A percentile compares a stretch with the other conserved stretches of the same genome.
phyloP scores from a whole-genome alignment of 1,284 basidiomycete genomes.

The Ganoderma multipileum region DNA sequence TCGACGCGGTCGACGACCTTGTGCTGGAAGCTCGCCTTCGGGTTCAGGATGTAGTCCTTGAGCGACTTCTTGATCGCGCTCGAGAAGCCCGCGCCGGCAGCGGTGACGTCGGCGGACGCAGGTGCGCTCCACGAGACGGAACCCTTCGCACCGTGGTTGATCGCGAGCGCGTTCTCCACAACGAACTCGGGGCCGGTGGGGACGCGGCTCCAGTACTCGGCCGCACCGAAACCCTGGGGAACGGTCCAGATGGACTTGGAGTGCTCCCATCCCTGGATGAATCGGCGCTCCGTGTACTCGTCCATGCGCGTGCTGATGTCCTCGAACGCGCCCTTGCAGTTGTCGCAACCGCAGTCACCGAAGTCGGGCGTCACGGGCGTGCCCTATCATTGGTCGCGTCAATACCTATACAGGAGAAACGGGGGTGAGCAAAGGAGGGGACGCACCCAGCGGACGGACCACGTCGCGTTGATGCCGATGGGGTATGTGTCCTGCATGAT shows the following conservation, averaged over 20 bases:
- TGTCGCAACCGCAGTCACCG: conserved; percentile 75
- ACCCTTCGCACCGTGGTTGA: conserved; percentile 75
- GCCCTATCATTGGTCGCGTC: conserved; percentile 23
- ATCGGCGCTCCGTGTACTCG: conserved; percentile 61
- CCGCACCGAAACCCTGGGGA: conserved; percentile 72
- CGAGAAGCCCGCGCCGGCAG: conserved; percentile 61
- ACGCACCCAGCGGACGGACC: conserved; percentile 55
- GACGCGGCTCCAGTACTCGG: conserved; percentile 70
- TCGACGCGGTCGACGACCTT: conserved; percentile 43
- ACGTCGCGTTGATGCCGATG: conserved; percentile 73
- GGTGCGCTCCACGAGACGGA: conserved; percentile 77
- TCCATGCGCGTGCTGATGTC: conserved; percentile 73
- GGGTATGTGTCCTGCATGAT: conserved; percentile 64
- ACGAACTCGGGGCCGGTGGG: conserved; percentile 77
- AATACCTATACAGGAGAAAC: no score
- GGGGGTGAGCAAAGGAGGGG: not conserved
- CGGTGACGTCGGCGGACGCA: conserved; percentile 64
- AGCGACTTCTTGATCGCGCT: conserved; percentile 44
- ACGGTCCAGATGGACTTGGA: conserved; percentile 76
- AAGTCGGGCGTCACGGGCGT: conserved; percentile 65
- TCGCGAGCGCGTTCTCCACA: conserved; percentile 65
- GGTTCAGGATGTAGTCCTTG: conserved; percentile 47
- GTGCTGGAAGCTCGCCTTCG: conserved; percentile 38
- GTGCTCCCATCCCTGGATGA: conserved; percentile 67
- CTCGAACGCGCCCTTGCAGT: conserved; percentile 57